Evolutionary conservation across 208 protist genomes (phyloP).

Genomic region (Naegleria lovaniensis): DNA sequence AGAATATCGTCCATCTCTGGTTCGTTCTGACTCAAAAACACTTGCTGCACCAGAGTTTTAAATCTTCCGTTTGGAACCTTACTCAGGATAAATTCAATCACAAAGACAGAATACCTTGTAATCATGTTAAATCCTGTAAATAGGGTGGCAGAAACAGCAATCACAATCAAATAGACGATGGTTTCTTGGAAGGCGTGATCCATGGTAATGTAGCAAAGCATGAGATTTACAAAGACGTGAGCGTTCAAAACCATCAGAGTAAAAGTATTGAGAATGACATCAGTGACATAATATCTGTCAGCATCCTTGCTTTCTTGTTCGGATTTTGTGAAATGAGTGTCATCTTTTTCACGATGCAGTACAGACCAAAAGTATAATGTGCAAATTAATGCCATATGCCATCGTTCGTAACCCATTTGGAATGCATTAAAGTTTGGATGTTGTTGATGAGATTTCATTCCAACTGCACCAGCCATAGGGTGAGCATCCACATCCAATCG

Average conservation of each 20-base stretch:
- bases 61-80: not conserved
- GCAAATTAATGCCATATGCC: not conserved
- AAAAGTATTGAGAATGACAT: not conserved
- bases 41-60: not conserved
- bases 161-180: not conserved
- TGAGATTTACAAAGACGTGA: not conserved
- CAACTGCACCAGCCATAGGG: not conserved
- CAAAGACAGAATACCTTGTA: not conserved
- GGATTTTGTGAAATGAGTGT: not conserved
- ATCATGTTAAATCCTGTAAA: not conserved
- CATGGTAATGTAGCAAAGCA: conserved; percentile 6
- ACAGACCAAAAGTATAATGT: not conserved
- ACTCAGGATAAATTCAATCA: not conserved
- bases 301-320: not conserved
- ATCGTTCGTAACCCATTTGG: conserved; percentile 26
- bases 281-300: not conserved
- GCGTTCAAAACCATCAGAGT: not conserved
- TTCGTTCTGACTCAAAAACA: not conserved
- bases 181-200: not conserved
- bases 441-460: conserved; percentile 21
- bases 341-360: not conserved
- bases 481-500: conserved; percentile 12
- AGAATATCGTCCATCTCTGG: not conserved
- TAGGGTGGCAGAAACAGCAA: not conserved
- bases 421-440: conserved; percentile 28